These are phyloP conservation scores for Colletotrichum destructivum DNA, from an alignment of 2,329 filamentous ascomycete species.

Conservation along the genomic window DNA sequence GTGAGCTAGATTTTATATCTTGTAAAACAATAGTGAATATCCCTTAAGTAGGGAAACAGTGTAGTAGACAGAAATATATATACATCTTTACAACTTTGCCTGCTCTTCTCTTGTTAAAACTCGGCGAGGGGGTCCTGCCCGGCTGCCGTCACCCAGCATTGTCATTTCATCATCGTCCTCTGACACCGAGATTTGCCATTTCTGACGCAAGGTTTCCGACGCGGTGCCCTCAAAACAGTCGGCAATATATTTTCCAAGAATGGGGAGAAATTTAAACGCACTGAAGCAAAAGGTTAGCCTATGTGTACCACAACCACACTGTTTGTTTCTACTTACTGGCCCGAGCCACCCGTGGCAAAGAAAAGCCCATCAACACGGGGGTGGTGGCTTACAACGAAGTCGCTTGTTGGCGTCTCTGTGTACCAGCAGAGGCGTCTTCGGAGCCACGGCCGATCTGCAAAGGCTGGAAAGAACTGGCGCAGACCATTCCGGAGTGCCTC, in stretches of 20 bases:
- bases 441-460: conserved; percentile 66
- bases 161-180: not conserved
- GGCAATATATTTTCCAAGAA: not conserved
- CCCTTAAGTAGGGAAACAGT: no score
- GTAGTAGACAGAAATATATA: not conserved
- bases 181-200: not conserved
- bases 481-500: conserved; percentile 66
- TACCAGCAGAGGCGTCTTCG: conserved; percentile 74
- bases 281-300: not conserved
- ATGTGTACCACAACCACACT: not conserved
- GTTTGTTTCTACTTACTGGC: conserved; percentile 52
- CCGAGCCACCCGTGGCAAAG: conserved; percentile 63
- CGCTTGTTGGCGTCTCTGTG: not conserved
- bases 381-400: conserved; percentile 71
- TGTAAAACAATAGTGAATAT: no score
- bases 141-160: not conserved
- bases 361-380: conserved; percentile 63
- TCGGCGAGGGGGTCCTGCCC: not conserved
- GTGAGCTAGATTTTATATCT: no score
- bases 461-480: conserved; percentile 67
- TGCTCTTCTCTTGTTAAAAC: not conserved
- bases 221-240: not conserved
- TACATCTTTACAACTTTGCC: not conserved
- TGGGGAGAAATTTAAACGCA: not conserved
- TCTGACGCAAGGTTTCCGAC: not conserved